Evolutionary conservation across 306 rosid genomes (phyloP), one percentile per base, ranked within the genome.

Genomic region (Purshia tridentata): DNA sequence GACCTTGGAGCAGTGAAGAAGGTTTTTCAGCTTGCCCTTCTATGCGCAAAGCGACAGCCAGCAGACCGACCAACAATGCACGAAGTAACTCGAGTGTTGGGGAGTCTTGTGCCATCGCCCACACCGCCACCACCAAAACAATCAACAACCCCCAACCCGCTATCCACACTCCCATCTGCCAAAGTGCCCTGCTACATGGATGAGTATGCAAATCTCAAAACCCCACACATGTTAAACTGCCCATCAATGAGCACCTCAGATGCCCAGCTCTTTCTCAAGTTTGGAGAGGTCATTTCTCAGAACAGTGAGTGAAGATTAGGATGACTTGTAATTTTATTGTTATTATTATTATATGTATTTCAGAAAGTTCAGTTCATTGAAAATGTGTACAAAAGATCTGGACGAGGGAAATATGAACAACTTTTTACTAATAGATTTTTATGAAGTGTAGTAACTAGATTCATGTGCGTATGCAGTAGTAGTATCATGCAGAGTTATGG

Each of bases 201-300:
- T 14, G 98, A 92, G 70, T 92, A 92, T 37, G 96, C 86, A 42
- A 92, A 90, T 65, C 85, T 92, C 80, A 88, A 88, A 84, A 83
- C 91, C 4, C 93, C 96, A 0, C 91, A 92, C 76, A 22, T 90
- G 81, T 81, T 88, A 65, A 88, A 88, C 42, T 90, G 90, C 78
- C 85, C 97, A 9, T 88, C 98, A 12, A 90, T 92, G 92, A 92
- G 98, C 77, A 84, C 96, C 60, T 90, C 97, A 1, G 97, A 92
- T 63, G 98, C 97, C 0, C 98, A 90, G 56, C 93, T 90, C 42
- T 92, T 92, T 76, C 89, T 90, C 66, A 90, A 92, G 77, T 92
- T 92, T 50, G 97, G 98, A 50, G 98, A 92, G 87, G 98, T 92
- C 54, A 92, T 92, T 71, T 88, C 98, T 55, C 97, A 87, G 52